Percentiles rank a stretch among this genome's conserved stretches.
Conservation (phyloP, 1,139 yeast genomes). For the Debaryomyces coudertii region DNA sequence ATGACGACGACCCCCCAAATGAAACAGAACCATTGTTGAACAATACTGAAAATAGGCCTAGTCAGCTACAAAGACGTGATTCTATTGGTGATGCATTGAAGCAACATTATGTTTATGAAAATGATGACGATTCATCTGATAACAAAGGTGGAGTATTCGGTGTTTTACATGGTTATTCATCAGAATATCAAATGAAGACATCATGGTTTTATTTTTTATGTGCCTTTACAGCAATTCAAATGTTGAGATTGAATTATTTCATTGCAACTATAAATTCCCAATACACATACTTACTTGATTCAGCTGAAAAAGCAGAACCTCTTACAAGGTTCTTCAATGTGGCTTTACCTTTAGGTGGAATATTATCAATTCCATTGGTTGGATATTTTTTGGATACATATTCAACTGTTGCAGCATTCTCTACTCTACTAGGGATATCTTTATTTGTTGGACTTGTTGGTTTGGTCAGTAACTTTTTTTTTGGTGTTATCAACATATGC, state of each 20-base stretch:
- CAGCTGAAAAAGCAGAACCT: constrained; percentile 28
- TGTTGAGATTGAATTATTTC: constrained; percentile 50
- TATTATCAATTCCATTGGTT: constrained; percentile 45
- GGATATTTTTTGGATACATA: constrained; percentile 44
- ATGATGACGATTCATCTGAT: constrained; percentile 37
- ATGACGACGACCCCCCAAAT: constrained; percentile 22
- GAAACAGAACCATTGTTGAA: constrained; percentile 29
- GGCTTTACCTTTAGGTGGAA: constrained; percentile 52
- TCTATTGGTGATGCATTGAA: constrained; percentile 51
- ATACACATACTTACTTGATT: constrained; percentile 42
- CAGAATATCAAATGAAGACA: constrained; percentile 42
- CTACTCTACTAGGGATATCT: constrained; percentile 34
- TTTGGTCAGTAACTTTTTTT: constrained; percentile 30
- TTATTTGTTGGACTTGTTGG: constrained; percentile 43
- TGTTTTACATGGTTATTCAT: constrained; percentile 47
- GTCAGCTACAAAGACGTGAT: constrained; percentile 33
- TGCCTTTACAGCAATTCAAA: constrained; percentile 43
- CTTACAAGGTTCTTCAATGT: constrained; percentile 44
- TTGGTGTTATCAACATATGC: constrained; percentile 39
- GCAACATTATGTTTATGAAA: constrained; percentile 47
- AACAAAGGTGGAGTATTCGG: constrained; percentile 48
- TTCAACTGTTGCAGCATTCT: constrained; percentile 39
- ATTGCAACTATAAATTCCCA: constrained; percentile 52
- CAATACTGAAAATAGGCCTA: constrained; percentile 9
- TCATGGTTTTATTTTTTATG: constrained; percentile 49